Evolutionary conservation across 2,329 filamentous ascomycete species (phyloP).

Genomic region (Pyrenochaeta sp.): DNA sequence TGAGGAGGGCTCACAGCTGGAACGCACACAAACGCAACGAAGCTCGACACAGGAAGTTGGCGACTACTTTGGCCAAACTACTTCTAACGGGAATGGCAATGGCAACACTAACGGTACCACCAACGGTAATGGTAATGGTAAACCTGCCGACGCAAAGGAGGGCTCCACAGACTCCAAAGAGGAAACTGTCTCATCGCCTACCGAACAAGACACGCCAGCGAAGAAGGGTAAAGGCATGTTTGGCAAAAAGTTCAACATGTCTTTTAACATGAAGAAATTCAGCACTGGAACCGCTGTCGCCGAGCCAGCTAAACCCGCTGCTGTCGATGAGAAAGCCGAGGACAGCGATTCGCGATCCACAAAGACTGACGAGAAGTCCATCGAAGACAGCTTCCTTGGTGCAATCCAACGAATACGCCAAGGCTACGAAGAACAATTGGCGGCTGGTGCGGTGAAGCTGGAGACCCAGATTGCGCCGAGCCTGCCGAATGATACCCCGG

Average conservation of each 20-base stretch:
- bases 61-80: conserved; percentile 72
- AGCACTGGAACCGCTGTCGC: conserved; percentile 67
- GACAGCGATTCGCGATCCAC: conserved; percentile 67
- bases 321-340: conserved; percentile 76
- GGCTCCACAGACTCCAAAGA: conserved; percentile 36
- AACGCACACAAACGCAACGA: conserved; percentile 64
- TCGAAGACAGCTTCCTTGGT: conserved; percentile 78
- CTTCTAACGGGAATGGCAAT: conserved; percentile 29
- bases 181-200: conserved; percentile 53
- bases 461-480: conserved; percentile 74
- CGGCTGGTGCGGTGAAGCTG: conserved; percentile 60
- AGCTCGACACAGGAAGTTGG: conserved; percentile 64
- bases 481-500: conserved; percentile 76
- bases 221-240: conserved; percentile 73
- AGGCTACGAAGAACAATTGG: conserved; percentile 74
- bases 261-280: conserved; percentile 85
- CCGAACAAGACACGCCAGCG: conserved; percentile 39
- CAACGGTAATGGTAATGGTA: conserved; percentile 35
- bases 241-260: conserved; percentile 82
- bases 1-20: conserved; percentile 57
- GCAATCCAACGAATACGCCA: conserved; percentile 76
- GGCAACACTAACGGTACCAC: conserved; percentile 2
- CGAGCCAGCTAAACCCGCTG: conserved; percentile 73
- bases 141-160: conserved; percentile 34
- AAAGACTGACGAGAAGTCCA: conserved; percentile 72